Evolutionary conservation across 2,329 filamentous ascomycete species (phyloP).

Genomic region (Samsoniella hepiali): DNA sequence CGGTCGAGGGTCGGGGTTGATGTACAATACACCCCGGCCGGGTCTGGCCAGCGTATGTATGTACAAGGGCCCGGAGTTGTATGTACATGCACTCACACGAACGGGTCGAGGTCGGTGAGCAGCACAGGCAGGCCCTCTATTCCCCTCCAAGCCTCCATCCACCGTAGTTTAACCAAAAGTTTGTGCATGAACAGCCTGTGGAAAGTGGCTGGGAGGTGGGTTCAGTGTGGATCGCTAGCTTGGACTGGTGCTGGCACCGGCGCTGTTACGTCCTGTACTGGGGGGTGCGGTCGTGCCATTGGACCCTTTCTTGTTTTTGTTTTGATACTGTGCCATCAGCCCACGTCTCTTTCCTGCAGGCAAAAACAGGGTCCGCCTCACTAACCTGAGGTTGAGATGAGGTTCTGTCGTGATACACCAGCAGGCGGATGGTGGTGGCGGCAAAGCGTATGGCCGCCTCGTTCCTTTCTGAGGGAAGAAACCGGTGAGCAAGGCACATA

Average conservation of each 20-base stretch:
- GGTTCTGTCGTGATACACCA: slow-evolving; percentile 14
- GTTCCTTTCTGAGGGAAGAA: slow-evolving; percentile 7
- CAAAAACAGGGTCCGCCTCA: background rate
- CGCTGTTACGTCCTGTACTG: background rate
- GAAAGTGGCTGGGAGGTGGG: slow-evolving; percentile 19
- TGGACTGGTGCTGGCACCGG: slow-evolving; percentile 11
- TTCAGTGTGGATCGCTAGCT: slow-evolving; percentile 14
- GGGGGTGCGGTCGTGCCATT: background rate
- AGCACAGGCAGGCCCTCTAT: slow-evolving; percentile 4
- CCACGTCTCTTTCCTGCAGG: background rate
- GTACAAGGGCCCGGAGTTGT: background rate
- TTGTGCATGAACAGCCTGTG: slow-evolving; percentile 17
- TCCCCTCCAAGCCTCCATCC: background rate
- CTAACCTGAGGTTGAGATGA: slow-evolving; percentile 10
- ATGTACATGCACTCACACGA: background rate
- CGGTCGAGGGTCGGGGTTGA: slow-evolving; percentile 14
- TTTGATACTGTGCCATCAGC: slow-evolving; percentile 12
- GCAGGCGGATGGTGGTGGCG: slow-evolving; percentile 1
- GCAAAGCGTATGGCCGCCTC: slow-evolving; percentile 10
- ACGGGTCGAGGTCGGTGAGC: slow-evolving; percentile 17
- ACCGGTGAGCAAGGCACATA: slow-evolving; percentile 14
- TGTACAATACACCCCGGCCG: slow-evolving; percentile 6
- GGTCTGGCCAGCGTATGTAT: background rate
- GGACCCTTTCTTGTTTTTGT: slow-evolving; percentile 17
- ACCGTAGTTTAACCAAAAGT: slow-evolving; percentile 11